These are phyloP conservation scores for Bothriochloa decipiens DNA, from an alignment of 176 grass and related monocot species.

Conservation along the genomic window DNA sequence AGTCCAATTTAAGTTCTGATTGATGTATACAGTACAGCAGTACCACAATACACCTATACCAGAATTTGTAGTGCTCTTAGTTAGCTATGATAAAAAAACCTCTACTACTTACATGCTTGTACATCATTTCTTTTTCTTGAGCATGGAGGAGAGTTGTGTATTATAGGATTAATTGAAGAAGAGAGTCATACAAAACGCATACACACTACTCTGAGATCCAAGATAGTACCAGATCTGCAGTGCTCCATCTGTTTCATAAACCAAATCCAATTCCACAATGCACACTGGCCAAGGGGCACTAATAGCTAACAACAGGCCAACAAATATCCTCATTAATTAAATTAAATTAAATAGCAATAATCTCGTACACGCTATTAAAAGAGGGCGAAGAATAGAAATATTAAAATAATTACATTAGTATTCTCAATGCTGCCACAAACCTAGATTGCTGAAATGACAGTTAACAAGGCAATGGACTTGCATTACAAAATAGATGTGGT, in stretches of 20 bases:
- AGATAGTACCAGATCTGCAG: not conserved
- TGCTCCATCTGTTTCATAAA: not conserved
- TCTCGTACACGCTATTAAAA: not conserved
- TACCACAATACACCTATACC: not conserved
- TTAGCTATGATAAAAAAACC: slow-evolving; percentile 12
- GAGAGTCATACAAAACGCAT: not conserved
- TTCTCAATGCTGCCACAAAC: not conserved
- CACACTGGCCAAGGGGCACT: not conserved
- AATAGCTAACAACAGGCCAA: not conserved
- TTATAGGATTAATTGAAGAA: not conserved
- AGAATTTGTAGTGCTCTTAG: not conserved
- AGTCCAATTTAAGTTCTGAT: not conserved
- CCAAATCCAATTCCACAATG: not conserved
- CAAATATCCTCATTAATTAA: not conserved
- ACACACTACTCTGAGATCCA: not conserved
- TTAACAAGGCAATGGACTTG: not conserved
- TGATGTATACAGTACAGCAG: not conserved
- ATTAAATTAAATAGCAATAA: not conserved
- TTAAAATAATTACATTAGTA: not conserved
- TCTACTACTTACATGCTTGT: not conserved
- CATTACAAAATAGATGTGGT: not conserved
- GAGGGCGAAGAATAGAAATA: not conserved
- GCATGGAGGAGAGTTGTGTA: not conserved
- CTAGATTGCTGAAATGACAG: not conserved
- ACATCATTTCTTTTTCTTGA: not conserved